phyloP scores from a whole-genome alignment of 345 rosid genomes.

The Viola odorata region DNA sequence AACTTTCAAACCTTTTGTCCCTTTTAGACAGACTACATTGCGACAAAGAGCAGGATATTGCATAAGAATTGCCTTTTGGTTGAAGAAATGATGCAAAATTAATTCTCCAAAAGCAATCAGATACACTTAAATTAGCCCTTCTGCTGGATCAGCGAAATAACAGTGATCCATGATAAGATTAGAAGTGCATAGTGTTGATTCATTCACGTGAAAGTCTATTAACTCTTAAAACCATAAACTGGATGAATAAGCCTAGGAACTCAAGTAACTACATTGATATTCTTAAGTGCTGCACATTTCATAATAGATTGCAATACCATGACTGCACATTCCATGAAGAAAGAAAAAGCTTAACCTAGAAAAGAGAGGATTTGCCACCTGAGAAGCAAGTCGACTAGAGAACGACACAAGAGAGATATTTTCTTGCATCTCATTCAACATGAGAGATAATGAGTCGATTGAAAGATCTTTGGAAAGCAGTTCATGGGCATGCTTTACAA shows the following conservation, averaged over 20 bases:
- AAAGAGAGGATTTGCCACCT: slow-evolving; percentile 40
- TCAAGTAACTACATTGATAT: neutral
- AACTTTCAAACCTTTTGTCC: no score
- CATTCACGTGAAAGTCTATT: neutral
- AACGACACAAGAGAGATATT: slow-evolving; percentile 90
- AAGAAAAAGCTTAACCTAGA: neutral
- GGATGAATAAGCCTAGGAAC: neutral
- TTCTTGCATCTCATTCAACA: slow-evolving; percentile 96
- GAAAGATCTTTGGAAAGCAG: slow-evolving; percentile 77
- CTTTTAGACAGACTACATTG: no score
- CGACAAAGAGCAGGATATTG: no score
- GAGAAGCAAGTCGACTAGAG: slow-evolving; percentile 95
- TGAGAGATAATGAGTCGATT: slow-evolving; percentile 72
- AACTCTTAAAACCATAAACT: neutral
- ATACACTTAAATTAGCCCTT: neutral
- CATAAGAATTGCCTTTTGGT: no score
- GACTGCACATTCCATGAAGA: neutral
- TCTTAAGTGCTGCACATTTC: neutral
- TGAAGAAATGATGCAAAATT: neutral
- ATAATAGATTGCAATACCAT: neutral
- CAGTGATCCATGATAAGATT: neutral
- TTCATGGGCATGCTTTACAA: slow-evolving; percentile 71
- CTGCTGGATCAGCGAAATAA: neutral
- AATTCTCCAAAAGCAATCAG: neutral
- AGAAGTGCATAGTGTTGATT: neutral